Percentiles rank a stretch among this genome's conserved stretches.
phyloP scores from a whole-genome alignment of 2,329 filamentous ascomycete genomes.

The Aspergillus persii region DNA sequence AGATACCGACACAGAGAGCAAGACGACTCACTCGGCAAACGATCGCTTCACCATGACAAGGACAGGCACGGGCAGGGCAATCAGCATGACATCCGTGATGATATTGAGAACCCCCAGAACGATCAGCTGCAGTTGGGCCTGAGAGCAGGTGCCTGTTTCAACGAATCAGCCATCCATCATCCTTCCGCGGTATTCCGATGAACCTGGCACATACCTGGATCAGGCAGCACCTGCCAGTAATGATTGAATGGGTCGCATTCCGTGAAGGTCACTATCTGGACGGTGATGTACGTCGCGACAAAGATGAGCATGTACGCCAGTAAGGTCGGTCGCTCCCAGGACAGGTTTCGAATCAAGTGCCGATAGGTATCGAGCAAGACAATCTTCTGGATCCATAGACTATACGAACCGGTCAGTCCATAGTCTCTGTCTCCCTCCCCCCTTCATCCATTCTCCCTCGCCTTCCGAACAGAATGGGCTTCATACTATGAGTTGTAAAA shows the following conservation, averaged over 20 bases:
- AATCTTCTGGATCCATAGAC: slow-evolving; percentile 5
- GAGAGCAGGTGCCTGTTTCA: neutral
- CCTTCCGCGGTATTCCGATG: neutral
- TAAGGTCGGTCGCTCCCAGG: neutral
- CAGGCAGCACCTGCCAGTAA: slow-evolving; percentile 4
- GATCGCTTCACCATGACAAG: slow-evolving; percentile 1
- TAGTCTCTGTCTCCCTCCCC: neutral
- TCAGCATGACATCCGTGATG: slow-evolving; percentile 4
- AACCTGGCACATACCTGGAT: neutral
- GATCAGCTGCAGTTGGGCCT: slow-evolving; percentile 2
- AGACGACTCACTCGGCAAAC: neutral
- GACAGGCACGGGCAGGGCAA: neutral
- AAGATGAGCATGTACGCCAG: neutral
- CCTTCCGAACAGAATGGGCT: too few species aligned
- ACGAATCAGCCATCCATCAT: neutral
- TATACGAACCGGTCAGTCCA: neutral
- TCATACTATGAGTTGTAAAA: slow-evolving; percentile 5
- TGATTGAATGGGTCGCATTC: slow-evolving; percentile 6
- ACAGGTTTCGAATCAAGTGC: slow-evolving; percentile 1
- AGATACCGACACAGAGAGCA: neutral
- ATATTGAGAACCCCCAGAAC: slow-evolving; percentile 1
- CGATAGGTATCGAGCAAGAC: slow-evolving; percentile 3
- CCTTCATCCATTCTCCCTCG: neutral
- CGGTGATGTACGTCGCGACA: neutral
- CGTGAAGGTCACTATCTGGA: slow-evolving; percentile 2